These are phyloP conservation scores for Pythium grandisporangium DNA, from an alignment of 352 stramenopile genomes.

Conservation along the genomic window DNA sequence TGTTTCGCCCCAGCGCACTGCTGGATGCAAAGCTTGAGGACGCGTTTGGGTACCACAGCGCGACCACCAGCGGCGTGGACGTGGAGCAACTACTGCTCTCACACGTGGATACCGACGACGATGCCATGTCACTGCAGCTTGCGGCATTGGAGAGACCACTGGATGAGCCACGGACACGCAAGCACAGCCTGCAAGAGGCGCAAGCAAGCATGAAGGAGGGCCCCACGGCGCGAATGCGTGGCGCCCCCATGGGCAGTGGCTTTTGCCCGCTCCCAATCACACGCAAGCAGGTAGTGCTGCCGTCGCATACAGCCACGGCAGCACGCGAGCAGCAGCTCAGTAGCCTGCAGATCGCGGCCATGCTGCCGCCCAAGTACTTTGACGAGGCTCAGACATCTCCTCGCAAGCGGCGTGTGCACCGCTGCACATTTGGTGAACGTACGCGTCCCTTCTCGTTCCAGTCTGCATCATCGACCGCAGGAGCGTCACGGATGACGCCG, in stretches of 20 bases:
- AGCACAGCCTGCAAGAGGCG: slow-evolving; percentile 25
- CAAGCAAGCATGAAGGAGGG: slow-evolving; percentile 15
- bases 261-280: neutral
- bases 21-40: slow-evolving; percentile 37
- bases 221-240: slow-evolving; percentile 2
- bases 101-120: slow-evolving; percentile 5
- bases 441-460: slow-evolving; percentile 40
- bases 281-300: neutral
- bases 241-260: neutral
- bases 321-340: slow-evolving; percentile 4
- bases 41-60: slow-evolving; percentile 19
- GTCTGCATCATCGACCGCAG: no score
- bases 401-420: slow-evolving; percentile 34
- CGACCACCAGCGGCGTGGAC: slow-evolving; percentile 1
- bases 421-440: slow-evolving; percentile 51
- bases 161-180: no score
- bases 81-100: neutral
- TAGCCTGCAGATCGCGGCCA: slow-evolving; percentile 1
- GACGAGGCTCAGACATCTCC: slow-evolving; percentile 22
- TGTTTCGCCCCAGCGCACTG: slow-evolving; percentile 60
- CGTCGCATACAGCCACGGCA: neutral
- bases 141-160: no score
- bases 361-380: slow-evolving; percentile 34
- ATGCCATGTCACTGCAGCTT: slow-evolving; percentile 1
- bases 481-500: no score